phyloP scores from a whole-genome alignment of 257 asterid species.

The Solanum bulbocastanum region DNA sequence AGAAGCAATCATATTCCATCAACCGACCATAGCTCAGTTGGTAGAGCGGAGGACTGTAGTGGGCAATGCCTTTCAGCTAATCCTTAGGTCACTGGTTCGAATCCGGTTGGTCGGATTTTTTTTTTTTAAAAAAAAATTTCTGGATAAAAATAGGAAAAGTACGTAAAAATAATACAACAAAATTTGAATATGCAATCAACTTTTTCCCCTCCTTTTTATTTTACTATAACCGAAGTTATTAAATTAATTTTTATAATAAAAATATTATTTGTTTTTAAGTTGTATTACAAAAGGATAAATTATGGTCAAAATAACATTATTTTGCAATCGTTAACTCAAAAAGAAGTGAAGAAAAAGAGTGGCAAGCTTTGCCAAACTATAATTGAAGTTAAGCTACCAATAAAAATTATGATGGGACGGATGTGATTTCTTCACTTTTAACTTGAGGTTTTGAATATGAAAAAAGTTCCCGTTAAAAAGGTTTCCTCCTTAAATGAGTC shows the following conservation, averaged over 20 bases:
- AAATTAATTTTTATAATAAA: not conserved
- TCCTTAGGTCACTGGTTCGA: conserved; percentile 5
- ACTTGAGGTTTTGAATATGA: not conserved
- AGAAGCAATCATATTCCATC: fast-evolving
- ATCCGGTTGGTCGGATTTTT: not conserved
- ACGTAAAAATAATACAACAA: not conserved
- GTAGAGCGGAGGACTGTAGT: conserved; percentile 7
- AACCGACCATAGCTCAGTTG: conserved; percentile 1
- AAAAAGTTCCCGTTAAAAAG: fast-evolving
- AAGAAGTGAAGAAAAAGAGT: not conserved
- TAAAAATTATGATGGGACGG: not conserved
- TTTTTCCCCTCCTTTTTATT: not conserved
- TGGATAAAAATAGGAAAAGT: not conserved
- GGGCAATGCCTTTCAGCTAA: not conserved
- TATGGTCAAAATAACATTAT: not conserved
- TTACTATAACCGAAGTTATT: not conserved
- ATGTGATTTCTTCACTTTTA: not conserved
- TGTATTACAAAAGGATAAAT: not conserved
- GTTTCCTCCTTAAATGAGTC: not conserved
- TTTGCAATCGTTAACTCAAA: not conserved
- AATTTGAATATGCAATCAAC: not conserved
- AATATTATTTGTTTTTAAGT: not conserved
- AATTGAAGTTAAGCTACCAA: not conserved
- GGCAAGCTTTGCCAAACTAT: not conserved
- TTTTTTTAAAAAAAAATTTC: fast-evolving